A percentile compares a stretch with the other conserved stretches of the same genome.
phyloP scores from a whole-genome alignment of 2,329 filamentous ascomycete species.

The Sclerotinia spermophila region DNA sequence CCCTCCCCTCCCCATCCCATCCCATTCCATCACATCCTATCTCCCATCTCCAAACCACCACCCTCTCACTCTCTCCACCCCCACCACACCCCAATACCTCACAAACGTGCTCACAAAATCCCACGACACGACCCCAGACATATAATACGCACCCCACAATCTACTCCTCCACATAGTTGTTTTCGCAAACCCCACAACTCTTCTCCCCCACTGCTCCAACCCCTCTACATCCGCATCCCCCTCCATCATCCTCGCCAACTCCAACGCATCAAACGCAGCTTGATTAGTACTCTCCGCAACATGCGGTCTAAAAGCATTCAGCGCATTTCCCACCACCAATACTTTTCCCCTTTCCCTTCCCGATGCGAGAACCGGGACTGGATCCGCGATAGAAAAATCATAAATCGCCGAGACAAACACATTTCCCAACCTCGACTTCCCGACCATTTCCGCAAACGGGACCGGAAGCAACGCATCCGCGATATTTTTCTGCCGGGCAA shows the following conservation, averaged over 20 bases:
- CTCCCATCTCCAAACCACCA: too few relatives aligned
- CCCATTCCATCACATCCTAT: too few relatives aligned
- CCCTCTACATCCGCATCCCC: too few relatives aligned
- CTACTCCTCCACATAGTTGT: constrained; percentile 3
- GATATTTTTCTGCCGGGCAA: too few relatives aligned
- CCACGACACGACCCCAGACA: not conserved
- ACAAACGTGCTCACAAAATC: not conserved
- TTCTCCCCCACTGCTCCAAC: not conserved
- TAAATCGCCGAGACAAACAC: too few relatives aligned
- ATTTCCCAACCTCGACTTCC: too few relatives aligned
- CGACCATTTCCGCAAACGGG: too few relatives aligned
- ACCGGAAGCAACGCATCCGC: too few relatives aligned
- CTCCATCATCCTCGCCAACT: constrained; percentile 13
- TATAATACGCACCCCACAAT: constrained; percentile 14
- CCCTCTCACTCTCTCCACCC: too few relatives aligned
- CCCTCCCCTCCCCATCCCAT: not conserved
- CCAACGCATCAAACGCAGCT: constrained; percentile 13
- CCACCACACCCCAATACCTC: not conserved
- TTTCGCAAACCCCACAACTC: constrained; percentile 1
- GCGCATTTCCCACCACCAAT: constrained; percentile 20
- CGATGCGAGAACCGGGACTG: too few relatives aligned
- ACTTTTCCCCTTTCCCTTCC: too few relatives aligned
- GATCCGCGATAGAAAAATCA: too few relatives aligned
- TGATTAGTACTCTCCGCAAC: constrained; percentile 18
- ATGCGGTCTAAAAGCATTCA: constrained; percentile 16